phyloP scores from a whole-genome alignment of 495 filamentous ascomycete species.

The Aspergillus mulundensis region DNA sequence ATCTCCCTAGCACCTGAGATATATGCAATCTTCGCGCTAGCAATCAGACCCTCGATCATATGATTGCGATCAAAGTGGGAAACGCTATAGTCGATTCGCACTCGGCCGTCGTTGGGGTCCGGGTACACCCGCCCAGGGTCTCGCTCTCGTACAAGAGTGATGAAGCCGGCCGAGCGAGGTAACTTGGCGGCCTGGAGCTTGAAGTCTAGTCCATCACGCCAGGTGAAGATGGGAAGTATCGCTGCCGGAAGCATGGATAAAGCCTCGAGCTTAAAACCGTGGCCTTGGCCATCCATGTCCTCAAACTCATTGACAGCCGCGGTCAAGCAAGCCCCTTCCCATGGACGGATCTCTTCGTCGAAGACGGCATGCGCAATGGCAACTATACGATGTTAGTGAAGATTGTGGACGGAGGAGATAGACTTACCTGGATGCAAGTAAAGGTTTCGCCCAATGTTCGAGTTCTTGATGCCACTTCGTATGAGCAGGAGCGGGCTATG shows the following conservation, averaged over 20 bases:
- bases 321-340: conserved; percentile 80
- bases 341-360: conserved; percentile 62
- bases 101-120: conserved; percentile 62
- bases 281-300: conserved; percentile 74
- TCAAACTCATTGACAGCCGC: conserved; percentile 72
- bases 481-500: conserved; percentile 71
- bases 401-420: background rate
- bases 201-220: conserved; percentile 60
- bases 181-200: conserved; percentile 62
- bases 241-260: conserved; percentile 62
- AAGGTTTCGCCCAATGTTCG: conserved; percentile 80
- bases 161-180: conserved; percentile 60
- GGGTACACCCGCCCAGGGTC: conserved; percentile 70
- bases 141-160: conserved; percentile 67
- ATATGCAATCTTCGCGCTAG: conserved; percentile 69
- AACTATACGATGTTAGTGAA: conserved; percentile 26
- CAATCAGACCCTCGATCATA: conserved; percentile 67
- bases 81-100: conserved; percentile 62
- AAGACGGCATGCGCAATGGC: conserved; percentile 57
- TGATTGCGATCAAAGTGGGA: conserved; percentile 66
- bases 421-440: conserved; percentile 66
- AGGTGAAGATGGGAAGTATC: conserved; percentile 56
- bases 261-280: conserved; percentile 78
- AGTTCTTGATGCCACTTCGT: conserved; percentile 70
- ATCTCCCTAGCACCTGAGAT: conserved; percentile 76